phyloP scores from a whole-genome alignment of 2,329 filamentous ascomycete species.

The Penicillium corylophilum region DNA sequence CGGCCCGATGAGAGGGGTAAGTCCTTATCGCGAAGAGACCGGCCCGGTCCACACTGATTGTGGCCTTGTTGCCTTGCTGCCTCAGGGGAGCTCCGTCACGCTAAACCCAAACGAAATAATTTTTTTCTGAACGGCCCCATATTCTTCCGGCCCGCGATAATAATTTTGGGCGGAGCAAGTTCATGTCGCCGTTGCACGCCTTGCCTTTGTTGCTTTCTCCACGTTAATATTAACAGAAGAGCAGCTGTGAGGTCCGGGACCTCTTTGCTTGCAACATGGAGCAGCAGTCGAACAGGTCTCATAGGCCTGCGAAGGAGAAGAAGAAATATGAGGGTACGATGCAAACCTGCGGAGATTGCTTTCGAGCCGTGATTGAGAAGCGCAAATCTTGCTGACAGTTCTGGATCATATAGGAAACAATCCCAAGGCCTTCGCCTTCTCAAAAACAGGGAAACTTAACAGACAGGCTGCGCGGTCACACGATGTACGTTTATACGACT shows the following conservation, averaged over 20 bases:
- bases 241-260: conserved; percentile 26
- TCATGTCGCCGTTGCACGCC: conserved; percentile 11
- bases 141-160: conserved; percentile 34
- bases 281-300: conserved; percentile 78
- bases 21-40: conserved; percentile 9
- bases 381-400: conserved; percentile 5
- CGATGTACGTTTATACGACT: conserved; percentile 44
- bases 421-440: conserved; percentile 85
- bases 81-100: conserved; percentile 14
- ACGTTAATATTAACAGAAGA: conserved; percentile 16
- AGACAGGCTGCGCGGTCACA: conserved; percentile 61
- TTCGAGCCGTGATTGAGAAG: conserved; percentile 1
- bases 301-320: conserved; percentile 86
- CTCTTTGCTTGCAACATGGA: conserved; percentile 60
- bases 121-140: conserved; percentile 18
- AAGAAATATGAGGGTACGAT: conserved; percentile 66
- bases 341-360: conserved; percentile 12
- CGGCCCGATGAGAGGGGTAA: conserved; percentile 14
- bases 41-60: conserved; percentile 7
- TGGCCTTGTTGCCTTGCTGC: conserved; percentile 1
- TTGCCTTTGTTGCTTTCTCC: conserved; percentile 15
- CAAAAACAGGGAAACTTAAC: conserved; percentile 76
- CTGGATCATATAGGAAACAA: conserved; percentile 60
- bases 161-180: conserved; percentile 32
- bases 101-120: conserved; percentile 9